Conservation (phyloP, 2,329 filamentous ascomycete species). For the Hortaea werneckii region DNA sequence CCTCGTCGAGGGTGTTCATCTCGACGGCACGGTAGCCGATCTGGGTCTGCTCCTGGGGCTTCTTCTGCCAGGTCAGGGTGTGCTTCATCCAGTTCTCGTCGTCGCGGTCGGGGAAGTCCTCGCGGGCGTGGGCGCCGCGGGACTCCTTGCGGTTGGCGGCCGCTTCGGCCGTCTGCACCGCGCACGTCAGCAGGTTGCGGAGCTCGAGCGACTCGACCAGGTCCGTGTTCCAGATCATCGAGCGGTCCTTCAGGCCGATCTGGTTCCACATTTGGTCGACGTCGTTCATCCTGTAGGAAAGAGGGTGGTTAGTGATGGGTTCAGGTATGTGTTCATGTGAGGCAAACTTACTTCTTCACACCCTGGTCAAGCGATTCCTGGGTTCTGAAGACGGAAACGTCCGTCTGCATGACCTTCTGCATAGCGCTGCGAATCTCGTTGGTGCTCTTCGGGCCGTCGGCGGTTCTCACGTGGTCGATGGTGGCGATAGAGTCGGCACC, state of each 20-base stretch:
- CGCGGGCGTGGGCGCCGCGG: conserved; percentile 89
- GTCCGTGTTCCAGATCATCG: conserved; percentile 99
- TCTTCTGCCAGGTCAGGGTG: conserved; percentile 90
- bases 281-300: conserved; percentile 56
- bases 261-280: conserved; percentile 73
- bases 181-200: conserved; percentile 91
- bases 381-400: conserved; percentile 92
- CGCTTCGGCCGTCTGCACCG: conserved; percentile 80
- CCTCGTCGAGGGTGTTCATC: conserved; percentile 77
- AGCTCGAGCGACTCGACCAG: conserved; percentile 93
- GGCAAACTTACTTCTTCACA: conserved; percentile 51
- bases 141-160: conserved; percentile 95
- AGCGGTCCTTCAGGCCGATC: conserved; percentile 92
- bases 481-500: conserved; percentile 78
- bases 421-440: conserved; percentile 81
- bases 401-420: conserved; percentile 98
- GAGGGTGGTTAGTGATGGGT: neutral
- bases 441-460: conserved; percentile 76
- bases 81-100: conserved; percentile 99
- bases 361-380: conserved; percentile 90
- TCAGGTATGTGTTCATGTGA: neutral
- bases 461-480: conserved; percentile 75
- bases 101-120: conserved; percentile 92
- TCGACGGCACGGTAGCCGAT: conserved; percentile 79
- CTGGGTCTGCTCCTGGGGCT: conserved; percentile 77